Base-by-base conservation (phyloP, 176 grass and related monocot species). In the Oryza glumipatula region DNA sequence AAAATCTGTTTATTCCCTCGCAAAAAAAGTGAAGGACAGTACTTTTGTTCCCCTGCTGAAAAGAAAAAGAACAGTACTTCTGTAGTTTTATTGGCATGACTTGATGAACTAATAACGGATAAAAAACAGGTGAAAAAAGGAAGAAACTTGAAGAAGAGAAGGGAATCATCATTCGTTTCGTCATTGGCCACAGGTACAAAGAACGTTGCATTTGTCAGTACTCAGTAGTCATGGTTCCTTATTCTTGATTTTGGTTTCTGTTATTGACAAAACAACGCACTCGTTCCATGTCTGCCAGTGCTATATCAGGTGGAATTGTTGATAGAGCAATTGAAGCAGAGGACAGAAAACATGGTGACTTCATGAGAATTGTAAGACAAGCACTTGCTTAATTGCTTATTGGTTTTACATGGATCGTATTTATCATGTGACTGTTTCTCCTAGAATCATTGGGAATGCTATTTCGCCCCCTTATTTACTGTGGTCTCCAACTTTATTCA, bases 71-170 rank as follows among this genome's bases (percentile, higher is more conserved):
- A 61, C 19, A 1, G 26, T 75, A 24, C 21, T 73, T n/a, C 22
- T 33, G 3, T 73, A 78, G 30, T 73, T n/a, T 12, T 33, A 6
- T 73, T 82, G 30, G 54, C 8, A 3, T 47, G 2, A 16, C 28
- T 14, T 46, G 48, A 78, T 56, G 73, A 23, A 75, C 32, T 76
- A 76, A 76, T 58, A 70, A 61, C 61, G 13, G 65, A 17, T 10
- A 73, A 38, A 79, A 85, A 88, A 52, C 72, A 95, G 96, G 96
- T 78, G 93, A 98, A 73, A 95, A 89, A 76, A 95, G 87, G 89
- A 98, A 94, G 73, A 87, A 94, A 39, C 84, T 98, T 54, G 96
- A 98, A 83, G 96, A 95, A 83, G 83, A 98, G 78, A 98, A 95
- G 71, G 93, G 96, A 8, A 86, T 98, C 67, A 93, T 98, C 13